These are phyloP conservation scores for Saitozyma sp. DNA, from an alignment of 768 basidiomycete genomes.

Conservation along the genomic window DNA sequence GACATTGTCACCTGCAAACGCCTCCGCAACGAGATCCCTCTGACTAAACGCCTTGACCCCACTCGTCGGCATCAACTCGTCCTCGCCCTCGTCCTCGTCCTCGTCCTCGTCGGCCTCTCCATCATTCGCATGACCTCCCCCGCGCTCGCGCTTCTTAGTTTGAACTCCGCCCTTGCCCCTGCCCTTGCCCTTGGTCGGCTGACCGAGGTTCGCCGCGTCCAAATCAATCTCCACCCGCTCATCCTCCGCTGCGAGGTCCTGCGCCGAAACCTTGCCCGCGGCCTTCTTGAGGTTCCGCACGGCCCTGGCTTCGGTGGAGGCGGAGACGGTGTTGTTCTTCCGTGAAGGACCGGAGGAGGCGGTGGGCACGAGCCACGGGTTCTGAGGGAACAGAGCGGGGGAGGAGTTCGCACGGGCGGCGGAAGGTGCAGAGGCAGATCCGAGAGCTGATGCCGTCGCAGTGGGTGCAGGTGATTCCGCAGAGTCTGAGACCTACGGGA, in stretches of 20 bases:
- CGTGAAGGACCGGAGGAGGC: conserved; percentile 59
- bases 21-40: conserved; percentile 85
- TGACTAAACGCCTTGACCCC: conserved; percentile 76
- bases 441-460: background rate
- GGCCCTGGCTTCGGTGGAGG: conserved; percentile 64
- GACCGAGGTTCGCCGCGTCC: conserved; percentile 32
- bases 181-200: conserved; percentile 2
- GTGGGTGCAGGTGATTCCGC: background rate
- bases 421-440: background rate
- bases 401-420: too few species aligned
- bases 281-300: conserved; percentile 73
- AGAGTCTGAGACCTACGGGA: background rate
- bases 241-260: conserved; percentile 78
- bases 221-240: conserved; percentile 75
- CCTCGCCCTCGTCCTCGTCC: conserved; percentile 62
- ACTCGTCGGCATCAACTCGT: conserved; percentile 45
- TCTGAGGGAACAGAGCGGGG: conserved; percentile 49
- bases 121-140: conserved; percentile 59
- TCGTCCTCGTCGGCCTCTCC: conserved; percentile 53
- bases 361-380: conserved; percentile 77
- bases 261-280: conserved; percentile 56
- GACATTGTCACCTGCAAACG: conserved; percentile 97
- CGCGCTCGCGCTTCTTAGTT: background rate
- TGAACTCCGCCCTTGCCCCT: too few species aligned
- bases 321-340: conserved; percentile 72